phyloP scores from a whole-genome alignment of 495 filamentous ascomycete genomes.

The Baudoinia panamericana region DNA sequence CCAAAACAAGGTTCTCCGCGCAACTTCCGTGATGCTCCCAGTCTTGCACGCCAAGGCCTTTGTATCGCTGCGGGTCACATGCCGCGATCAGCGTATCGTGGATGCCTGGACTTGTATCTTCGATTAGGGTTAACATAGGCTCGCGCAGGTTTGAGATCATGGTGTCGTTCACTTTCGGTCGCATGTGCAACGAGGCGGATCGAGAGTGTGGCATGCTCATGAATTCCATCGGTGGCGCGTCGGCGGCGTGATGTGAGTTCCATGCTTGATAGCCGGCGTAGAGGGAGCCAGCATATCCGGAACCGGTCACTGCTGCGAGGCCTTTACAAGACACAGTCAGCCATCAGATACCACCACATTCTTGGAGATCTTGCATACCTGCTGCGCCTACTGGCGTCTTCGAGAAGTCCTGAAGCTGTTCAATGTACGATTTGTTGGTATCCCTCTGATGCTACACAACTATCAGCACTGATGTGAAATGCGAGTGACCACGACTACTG shows the following conservation, averaged over 20 bases:
- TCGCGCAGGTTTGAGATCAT: conserved; percentile 28
- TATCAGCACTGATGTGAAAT: too few relatives aligned
- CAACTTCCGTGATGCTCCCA: conserved; percentile 28
- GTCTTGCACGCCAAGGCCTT: conserved; percentile 26
- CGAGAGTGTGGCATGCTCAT: conserved; percentile 30
- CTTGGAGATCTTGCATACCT: conserved; percentile 18
- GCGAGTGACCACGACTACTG: too few relatives aligned
- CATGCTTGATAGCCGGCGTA: conserved; percentile 32
- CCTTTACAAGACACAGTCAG: conserved; percentile 13
- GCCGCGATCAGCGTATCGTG: conserved; percentile 33
- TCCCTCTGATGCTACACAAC: conserved; percentile 23
- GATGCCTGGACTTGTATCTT: conserved; percentile 29
- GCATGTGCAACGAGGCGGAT: conserved; percentile 23
- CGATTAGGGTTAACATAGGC: conserved; percentile 29
- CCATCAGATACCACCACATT: not conserved
- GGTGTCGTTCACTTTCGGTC: conserved; percentile 25
- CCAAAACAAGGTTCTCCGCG: conserved; percentile 32
- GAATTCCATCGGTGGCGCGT: conserved; percentile 26
- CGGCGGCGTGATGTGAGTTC: conserved; percentile 13
- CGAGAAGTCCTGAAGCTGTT: conserved; percentile 31
- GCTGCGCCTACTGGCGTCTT: conserved; percentile 33
- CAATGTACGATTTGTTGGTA: conserved; percentile 29
- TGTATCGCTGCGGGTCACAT: conserved; percentile 28
- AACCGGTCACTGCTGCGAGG: conserved; percentile 22
- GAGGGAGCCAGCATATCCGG: conserved; percentile 25